phyloP scores from a whole-genome alignment of 306 rosid genomes.

The Arachis hypogaea region DNA sequence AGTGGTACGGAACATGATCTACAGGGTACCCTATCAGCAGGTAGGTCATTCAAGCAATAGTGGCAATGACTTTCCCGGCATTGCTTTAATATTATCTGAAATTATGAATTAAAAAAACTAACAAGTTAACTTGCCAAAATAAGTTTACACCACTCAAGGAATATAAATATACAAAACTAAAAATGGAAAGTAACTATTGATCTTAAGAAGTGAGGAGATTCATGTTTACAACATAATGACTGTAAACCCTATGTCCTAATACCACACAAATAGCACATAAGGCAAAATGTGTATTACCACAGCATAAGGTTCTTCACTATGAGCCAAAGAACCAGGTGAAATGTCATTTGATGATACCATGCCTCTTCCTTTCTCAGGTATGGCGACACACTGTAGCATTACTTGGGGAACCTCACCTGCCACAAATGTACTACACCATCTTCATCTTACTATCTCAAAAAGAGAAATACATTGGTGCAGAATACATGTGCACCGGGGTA shows the following conservation, averaged over 20 bases:
- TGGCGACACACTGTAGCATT: slow-evolving; percentile 57
- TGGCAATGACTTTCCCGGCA: slow-evolving; percentile 90
- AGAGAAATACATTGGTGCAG: neutral
- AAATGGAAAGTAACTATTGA: slow-evolving; percentile 1
- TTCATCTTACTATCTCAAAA: slow-evolving; percentile 41
- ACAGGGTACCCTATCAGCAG: slow-evolving; percentile 82
- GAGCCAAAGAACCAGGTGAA: slow-evolving; percentile 69
- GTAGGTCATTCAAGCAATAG: slow-evolving; percentile 86
- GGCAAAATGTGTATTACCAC: slow-evolving; percentile 51
- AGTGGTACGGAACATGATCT: slow-evolving; percentile 74
- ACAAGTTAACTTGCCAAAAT: slow-evolving; percentile 27
- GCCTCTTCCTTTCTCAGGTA: slow-evolving; percentile 70
- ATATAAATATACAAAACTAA: slow-evolving; percentile 4
- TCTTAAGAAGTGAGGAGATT: slow-evolving; percentile 16
- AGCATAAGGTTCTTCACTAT: slow-evolving; percentile 81
- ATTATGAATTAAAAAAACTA: neutral
- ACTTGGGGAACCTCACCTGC: slow-evolving; percentile 62
- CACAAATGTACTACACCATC: slow-evolving; percentile 45
- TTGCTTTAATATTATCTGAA: slow-evolving; percentile 74
- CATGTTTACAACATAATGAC: slow-evolving; percentile 21
- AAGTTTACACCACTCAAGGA: slow-evolving; percentile 10
- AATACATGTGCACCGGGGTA: slow-evolving; percentile 21
- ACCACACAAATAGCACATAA: neutral
- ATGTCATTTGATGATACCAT: slow-evolving; percentile 62
- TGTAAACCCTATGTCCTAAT: slow-evolving; percentile 23